Evolutionary conservation across 2,329 filamentous ascomycete species (phyloP), one percentile per base, ranked within the genome.

Genomic region (Chrysoporthe austroafricana): DNA sequence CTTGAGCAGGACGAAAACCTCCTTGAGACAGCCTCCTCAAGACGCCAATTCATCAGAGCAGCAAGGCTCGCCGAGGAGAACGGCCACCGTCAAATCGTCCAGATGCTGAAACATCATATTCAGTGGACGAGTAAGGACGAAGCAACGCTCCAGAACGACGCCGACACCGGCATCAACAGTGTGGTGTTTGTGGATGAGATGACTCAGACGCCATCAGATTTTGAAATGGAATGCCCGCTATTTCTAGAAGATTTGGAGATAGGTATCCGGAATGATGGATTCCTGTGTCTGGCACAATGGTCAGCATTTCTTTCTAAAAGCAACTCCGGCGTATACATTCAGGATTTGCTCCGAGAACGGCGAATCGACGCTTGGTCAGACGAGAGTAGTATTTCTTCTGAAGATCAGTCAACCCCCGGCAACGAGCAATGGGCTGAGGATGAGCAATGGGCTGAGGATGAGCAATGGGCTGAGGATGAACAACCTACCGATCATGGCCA

Each of bases 41-140:
- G 63, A 13, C 50, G 52, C 21, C 63, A 66, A 1, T 66, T 66
- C 44, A 44, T 66, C 43, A n/a, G 63, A 21, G 63, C 63, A 6
- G 13, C 36, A 1, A 60, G 34, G 14, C 5, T 52, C 0, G 63
- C 63, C 3, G 11, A 11, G 5, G 0, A 3, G 0, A 0, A 16
- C 0, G 46, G 63, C 9, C 36, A 36, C 21, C 6, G 0, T 2
- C 1, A 8, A 5, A 26, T 66, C 2, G 2, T 5, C 6, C 14
- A 4, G 11, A 34, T 62, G 2, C 32, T 66, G 9, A 61, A 4
- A 13, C 1, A 18, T 3, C 64, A 62, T 26, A 66, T 66, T 9
- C 4, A 46, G 6, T 66, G 64, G 64, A 21, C 32, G 21, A 46
- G 4, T 34, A 0, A 44, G 50, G 64, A 66, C 18, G 43, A n/a